Conservation (phyloP, 345 rosid species). For the Bruguiera sexangula region DNA sequence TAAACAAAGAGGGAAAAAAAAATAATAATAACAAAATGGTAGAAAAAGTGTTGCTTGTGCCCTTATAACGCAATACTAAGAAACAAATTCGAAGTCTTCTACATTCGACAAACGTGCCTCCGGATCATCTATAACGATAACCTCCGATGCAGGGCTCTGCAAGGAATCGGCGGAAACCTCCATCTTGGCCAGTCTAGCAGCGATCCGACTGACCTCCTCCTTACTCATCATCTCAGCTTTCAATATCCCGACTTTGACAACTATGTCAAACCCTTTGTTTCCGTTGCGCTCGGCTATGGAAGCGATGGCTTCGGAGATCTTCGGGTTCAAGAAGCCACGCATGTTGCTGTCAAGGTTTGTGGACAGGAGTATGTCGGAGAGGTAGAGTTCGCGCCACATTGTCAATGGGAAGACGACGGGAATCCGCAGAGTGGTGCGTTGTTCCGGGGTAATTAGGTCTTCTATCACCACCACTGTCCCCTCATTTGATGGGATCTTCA, state of each 20-base stretch:
- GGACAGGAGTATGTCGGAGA: neutral
- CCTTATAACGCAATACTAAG: too few species aligned
- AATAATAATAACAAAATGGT: too few species aligned
- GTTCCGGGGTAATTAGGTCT: constrained; percentile 12
- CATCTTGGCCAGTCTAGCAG: neutral
- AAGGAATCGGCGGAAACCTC: neutral
- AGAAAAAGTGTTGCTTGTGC: too few species aligned
- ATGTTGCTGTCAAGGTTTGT: constrained; percentile 3
- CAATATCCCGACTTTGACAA: constrained; percentile 1
- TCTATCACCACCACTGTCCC: neutral
- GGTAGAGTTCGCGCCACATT: constrained; percentile 14
- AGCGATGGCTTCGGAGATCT: constrained; percentile 3
- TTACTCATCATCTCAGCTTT: constrained; percentile 1
- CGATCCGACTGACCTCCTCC: constrained; percentile 7
- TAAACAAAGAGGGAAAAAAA: too few species aligned
- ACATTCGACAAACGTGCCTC: too few species aligned
- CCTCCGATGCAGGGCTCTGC: neutral
- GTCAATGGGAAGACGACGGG: constrained; percentile 10
- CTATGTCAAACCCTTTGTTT: constrained; percentile 3
- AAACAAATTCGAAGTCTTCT: neutral
- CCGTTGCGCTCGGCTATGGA: neutral
- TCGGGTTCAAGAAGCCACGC: neutral
- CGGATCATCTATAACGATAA: too few species aligned
- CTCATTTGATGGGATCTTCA: constrained; percentile 7
- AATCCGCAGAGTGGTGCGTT: neutral